Base-by-base conservation (phyloP, 2,329 filamentous ascomycete genomes). In the Ceratocystis papillata region DNA sequence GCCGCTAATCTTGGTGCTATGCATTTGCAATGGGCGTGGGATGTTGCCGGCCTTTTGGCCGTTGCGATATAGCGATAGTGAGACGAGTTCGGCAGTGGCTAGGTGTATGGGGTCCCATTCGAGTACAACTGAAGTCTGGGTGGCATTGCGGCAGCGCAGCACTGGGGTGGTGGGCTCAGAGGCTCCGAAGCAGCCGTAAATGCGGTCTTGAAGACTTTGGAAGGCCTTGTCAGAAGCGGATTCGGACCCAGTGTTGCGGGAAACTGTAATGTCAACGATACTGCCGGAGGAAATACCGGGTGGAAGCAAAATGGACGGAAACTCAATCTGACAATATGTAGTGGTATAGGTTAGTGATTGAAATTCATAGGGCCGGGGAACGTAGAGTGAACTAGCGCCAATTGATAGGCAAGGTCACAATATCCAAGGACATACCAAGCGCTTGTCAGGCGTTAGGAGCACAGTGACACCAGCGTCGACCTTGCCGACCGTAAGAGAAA, bases 401-500 rank as follows among this genome's bases (percentile, higher is more conserved):
- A 22, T 10, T 3, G 4, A 53, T 5, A 15, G 22, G 20, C 48
- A 10, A 28, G 6, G 20, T 22, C 48, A 15, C 30, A 8, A 37
- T 1, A 48, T 25, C 5, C 37, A 65, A 68, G 59, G 68, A 76
- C 87, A 73, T 84, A 96, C 93, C 72, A 99, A 83, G 74, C 94
- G 87, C 78, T 97, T 97, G 77, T 99, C 94, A 74, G 96, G 89
- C 61, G 94, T 99, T 73, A 99, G 80, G 65, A 99, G 87, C 69
- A 99, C 94, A 62, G 94, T 96, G 74, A 99, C 93, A 77, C 94
- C 94, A 73, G 94, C 94, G 78, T 99, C 94, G 78, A 99, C 94
- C 80, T 99, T 99, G 81, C 94, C 94, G 77, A 99, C 94, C 63
- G 93, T 97, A 75, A 99, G 83, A 71, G 94, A 97, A 78, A 99